Conservation (phyloP, 1,139 yeast genomes). For the Scheffersomyces insectosa region DNA sequence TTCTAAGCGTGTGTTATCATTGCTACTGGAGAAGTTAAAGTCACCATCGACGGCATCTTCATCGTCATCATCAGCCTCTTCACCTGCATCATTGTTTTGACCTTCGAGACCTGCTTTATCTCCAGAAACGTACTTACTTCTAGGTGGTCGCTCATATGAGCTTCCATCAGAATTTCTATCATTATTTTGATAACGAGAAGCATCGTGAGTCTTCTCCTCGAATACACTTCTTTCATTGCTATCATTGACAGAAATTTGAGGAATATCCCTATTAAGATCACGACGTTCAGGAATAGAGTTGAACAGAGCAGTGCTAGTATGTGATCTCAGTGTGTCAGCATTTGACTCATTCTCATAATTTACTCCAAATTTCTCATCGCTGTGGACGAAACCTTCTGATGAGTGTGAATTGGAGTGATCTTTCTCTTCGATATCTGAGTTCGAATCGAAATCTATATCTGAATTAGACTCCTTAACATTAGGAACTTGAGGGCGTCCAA, state of each 20-base stretch:
- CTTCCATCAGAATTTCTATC: too few species aligned
- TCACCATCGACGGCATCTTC: constrained; percentile 25
- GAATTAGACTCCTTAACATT: not conserved
- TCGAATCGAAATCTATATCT: constrained; percentile 5
- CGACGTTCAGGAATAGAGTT: too few species aligned
- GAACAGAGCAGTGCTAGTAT: too few species aligned
- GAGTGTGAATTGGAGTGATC: not conserved
- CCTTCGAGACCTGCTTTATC: too few species aligned
- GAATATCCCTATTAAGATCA: too few species aligned
- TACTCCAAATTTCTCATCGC: constrained; percentile 21
- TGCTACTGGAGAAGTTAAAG: constrained; percentile 27
- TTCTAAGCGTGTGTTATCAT: constrained; percentile 2
- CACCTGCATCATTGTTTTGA: constrained; percentile 1
- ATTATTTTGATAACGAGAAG: too few species aligned
- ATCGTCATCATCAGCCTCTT: constrained; percentile 5
- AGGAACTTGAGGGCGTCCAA: constrained; percentile 3
- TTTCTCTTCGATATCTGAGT: constrained; percentile 6
- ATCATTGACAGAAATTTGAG: too few species aligned
- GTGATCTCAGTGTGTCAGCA: too few species aligned
- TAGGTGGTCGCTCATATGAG: too few species aligned
- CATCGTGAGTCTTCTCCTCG: too few species aligned
- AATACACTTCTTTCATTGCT: too few species aligned
- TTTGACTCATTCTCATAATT: constrained; percentile 32
- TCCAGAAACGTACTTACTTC: too few species aligned
- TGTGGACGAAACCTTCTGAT: not conserved